Conservation (phyloP, 345 rosid species). For the Populus nigra region DNA sequence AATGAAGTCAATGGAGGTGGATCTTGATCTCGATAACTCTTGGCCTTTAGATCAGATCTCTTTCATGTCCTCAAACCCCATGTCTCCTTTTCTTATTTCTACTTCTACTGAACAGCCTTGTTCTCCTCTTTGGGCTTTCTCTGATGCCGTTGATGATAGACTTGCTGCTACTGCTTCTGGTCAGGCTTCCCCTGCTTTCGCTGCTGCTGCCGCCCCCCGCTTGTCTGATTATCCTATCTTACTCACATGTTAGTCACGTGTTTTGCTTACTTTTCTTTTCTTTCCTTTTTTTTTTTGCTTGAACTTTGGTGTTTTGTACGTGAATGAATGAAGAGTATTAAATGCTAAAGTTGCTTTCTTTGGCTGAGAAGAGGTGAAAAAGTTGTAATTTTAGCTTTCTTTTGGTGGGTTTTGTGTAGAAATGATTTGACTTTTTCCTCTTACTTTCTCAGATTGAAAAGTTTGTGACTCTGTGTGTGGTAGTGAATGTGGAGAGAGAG, state of each 20-base stretch:
- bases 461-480: neutral
- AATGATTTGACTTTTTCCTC: neutral
- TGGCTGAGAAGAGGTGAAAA: neutral
- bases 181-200: neutral
- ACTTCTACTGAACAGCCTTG: slow-evolving; percentile 59
- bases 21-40: slow-evolving; percentile 56
- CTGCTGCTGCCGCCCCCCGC: slow-evolving; percentile 24
- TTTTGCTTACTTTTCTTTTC: neutral
- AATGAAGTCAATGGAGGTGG: slow-evolving; percentile 45
- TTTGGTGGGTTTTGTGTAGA: neutral
- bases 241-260: slow-evolving; percentile 47
- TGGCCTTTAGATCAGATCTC: slow-evolving; percentile 84
- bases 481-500: neutral
- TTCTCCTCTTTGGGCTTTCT: slow-evolving; percentile 94
- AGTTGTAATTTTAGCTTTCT: neutral
- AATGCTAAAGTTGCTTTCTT: neutral
- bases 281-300: neutral
- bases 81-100: slow-evolving; percentile 55
- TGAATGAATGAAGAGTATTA: neutral
- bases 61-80: slow-evolving; percentile 40
- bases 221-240: slow-evolving; percentile 47
- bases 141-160: slow-evolving; percentile 43
- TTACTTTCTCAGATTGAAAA: neutral
- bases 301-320: neutral
- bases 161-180: slow-evolving; percentile 21